Conservation (phyloP, 768 basidiomycete species). For the Leucogyrophana mollusca region DNA sequence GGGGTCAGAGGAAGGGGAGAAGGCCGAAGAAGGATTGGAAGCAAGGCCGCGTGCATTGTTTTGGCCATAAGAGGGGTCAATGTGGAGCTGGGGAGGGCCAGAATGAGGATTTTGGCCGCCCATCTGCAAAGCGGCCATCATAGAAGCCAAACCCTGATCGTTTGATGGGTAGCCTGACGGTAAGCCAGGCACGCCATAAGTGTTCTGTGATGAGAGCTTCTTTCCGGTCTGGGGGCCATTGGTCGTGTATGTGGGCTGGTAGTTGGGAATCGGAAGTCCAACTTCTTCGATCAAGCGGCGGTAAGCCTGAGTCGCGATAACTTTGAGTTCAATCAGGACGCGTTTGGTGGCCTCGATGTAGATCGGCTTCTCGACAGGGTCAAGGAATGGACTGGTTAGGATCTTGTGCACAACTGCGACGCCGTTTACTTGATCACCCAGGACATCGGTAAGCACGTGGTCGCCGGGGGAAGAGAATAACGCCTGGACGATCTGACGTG, state of each 20-base stretch:
- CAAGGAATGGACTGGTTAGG: slow-evolving; percentile 82
- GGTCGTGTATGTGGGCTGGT: slow-evolving; percentile 72
- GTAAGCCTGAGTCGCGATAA: slow-evolving; percentile 92
- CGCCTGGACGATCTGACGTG: slow-evolving; percentile 81
- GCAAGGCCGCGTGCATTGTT: slow-evolving; percentile 44
- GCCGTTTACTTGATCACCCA: slow-evolving; percentile 96
- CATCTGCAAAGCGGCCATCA: slow-evolving; percentile 93
- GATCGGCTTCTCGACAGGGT: slow-evolving; percentile 60
- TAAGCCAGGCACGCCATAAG: slow-evolving; percentile 70
- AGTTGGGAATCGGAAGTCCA: slow-evolving; percentile 85
- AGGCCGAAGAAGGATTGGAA: slow-evolving; percentile 42
- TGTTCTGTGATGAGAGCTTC: slow-evolving; percentile 53
- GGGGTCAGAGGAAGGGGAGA: slow-evolving; percentile 52
- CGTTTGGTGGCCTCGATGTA: slow-evolving; percentile 88
- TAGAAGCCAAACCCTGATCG: slow-evolving; percentile 83
- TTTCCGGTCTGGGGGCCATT: slow-evolving; percentile 59
- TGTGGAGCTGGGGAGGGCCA: slow-evolving; percentile 69
- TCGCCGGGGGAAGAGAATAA: slow-evolving; percentile 89
- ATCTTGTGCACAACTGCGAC: slow-evolving; percentile 93
- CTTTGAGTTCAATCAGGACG: slow-evolving; percentile 88
- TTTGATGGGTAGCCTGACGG: slow-evolving; percentile 80
- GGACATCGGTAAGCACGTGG: slow-evolving; percentile 88
- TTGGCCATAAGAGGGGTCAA: slow-evolving; percentile 61
- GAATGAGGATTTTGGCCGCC: slow-evolving; percentile 84
- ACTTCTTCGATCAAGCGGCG: slow-evolving; percentile 93